A percentile compares a stretch with the other conserved stretches of the same genome.
Conservation (phyloP, 805 yeast genomes). For the Tetrapisispora nanseiensis region DNA sequence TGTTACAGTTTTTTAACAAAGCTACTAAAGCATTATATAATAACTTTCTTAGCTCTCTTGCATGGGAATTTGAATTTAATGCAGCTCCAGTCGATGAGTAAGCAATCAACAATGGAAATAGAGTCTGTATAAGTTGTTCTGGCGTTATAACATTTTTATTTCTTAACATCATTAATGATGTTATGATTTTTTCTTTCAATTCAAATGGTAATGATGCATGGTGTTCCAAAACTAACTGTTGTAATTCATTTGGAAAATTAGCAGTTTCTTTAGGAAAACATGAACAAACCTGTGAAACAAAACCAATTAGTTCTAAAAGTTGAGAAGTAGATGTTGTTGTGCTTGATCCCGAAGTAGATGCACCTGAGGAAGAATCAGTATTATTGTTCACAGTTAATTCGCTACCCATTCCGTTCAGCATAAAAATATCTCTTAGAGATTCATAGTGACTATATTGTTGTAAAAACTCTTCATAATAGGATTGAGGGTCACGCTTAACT, state of each 20-base stretch:
- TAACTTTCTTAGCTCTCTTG: slow-evolving; percentile 73
- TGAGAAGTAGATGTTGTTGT: slow-evolving; percentile 30
- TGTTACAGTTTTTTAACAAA: slow-evolving; percentile 70
- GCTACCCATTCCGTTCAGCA: slow-evolving; percentile 39
- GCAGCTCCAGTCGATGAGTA: slow-evolving; percentile 44
- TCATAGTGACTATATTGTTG: slow-evolving; percentile 91
- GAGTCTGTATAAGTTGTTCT: slow-evolving; percentile 71
- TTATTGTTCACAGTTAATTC: slow-evolving; percentile 33
- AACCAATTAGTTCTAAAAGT: slow-evolving; percentile 78
- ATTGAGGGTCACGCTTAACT: slow-evolving; percentile 87
- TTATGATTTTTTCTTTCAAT: slow-evolving; percentile 83
- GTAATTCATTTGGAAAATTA: slow-evolving; percentile 73
- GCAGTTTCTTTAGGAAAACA: slow-evolving; percentile 87
- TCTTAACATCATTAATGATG: slow-evolving; percentile 79
- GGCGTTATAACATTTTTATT: slow-evolving; percentile 73
- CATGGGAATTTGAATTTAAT: slow-evolving; percentile 45
- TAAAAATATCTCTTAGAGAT: slow-evolving; percentile 77
- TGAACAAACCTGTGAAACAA: slow-evolving; percentile 81
- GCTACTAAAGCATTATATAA: slow-evolving; percentile 72
- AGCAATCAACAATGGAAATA: slow-evolving; percentile 72
- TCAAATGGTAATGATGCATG: slow-evolving; percentile 79
- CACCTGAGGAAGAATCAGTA: slow-evolving; percentile 5
- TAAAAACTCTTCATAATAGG: slow-evolving; percentile 86
- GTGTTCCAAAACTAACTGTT: slow-evolving; percentile 55
- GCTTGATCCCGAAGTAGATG: slow-evolving; percentile 17